Evolutionary conservation across 495 filamentous ascomycete genomes (phyloP).

Genomic region (Penicillium turbatum): DNA sequence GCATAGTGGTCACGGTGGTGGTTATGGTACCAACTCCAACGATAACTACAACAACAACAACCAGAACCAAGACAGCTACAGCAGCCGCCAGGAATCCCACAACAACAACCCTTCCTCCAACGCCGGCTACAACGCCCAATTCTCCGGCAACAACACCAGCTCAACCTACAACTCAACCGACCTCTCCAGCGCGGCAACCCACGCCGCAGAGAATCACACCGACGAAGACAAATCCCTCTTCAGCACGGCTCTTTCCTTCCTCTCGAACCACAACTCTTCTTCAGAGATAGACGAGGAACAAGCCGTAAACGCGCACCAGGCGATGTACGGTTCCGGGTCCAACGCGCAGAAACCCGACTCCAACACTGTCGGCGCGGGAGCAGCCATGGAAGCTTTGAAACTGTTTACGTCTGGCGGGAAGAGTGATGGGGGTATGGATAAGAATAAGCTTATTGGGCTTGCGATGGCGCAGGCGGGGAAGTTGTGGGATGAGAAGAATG

Average conservation of each 20-base stretch:
- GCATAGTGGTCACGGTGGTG: no score
- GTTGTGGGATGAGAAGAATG: conserved; percentile 57
- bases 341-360: conserved; percentile 33
- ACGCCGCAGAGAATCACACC: conserved; percentile 43
- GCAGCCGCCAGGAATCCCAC: no score
- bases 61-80: conserved; percentile 16
- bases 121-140: no score
- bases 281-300: conserved; percentile 52
- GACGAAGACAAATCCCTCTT: conserved; percentile 44
- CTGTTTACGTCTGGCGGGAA: conserved; percentile 49
- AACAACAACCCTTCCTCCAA: no score
- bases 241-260: conserved; percentile 43
- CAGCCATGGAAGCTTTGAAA: conserved; percentile 66
- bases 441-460: conserved; percentile 61
- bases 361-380: conserved; percentile 51
- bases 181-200: conserved; percentile 41
- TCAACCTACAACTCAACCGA: conserved; percentile 30
- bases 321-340: conserved; percentile 45
- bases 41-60: conserved; percentile 31
- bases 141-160: neutral
- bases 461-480: conserved; percentile 65
- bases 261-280: conserved; percentile 33
- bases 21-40: neutral
- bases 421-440: conserved; percentile 35
- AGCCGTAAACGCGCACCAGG: conserved; percentile 52